These are phyloP conservation scores for Austroboletus festivus DNA, from an alignment of 768 basidiomycete genomes.

Conservation along the genomic window DNA sequence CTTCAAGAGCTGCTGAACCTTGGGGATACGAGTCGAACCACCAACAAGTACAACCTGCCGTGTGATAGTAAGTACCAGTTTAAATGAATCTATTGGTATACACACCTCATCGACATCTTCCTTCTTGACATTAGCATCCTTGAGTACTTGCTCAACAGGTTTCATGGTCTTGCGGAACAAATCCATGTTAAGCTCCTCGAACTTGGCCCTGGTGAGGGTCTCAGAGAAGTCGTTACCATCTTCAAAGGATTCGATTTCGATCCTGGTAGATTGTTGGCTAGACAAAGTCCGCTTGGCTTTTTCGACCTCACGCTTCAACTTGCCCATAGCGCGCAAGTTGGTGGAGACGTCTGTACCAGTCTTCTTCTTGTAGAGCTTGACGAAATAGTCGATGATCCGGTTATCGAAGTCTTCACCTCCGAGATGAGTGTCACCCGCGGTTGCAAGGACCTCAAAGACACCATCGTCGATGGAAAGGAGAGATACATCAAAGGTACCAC, in stretches of 20 bases:
- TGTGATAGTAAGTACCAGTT: no score
- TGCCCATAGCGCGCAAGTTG: slow-evolving; percentile 91
- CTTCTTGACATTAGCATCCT: slow-evolving; percentile 98
- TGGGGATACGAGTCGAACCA: slow-evolving; percentile 97
- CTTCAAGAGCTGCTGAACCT: slow-evolving; percentile 94
- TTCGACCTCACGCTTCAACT: slow-evolving; percentile 85
- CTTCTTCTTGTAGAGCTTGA: slow-evolving; percentile 89
- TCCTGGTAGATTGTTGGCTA: slow-evolving; percentile 83
- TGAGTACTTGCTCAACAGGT: slow-evolving; percentile 96
- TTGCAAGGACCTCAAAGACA: slow-evolving; percentile 83
- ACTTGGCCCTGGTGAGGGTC: slow-evolving; percentile 75
- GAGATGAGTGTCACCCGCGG: slow-evolving; percentile 90
- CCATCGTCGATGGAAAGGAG: slow-evolving; percentile 87
- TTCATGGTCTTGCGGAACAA: no score
- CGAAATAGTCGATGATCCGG: slow-evolving; percentile 85
- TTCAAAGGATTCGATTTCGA: slow-evolving; percentile 96
- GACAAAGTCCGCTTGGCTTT: slow-evolving; percentile 95
- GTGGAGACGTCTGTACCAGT: slow-evolving; percentile 96
- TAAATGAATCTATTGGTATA: no score
- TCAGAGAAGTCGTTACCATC: slow-evolving; percentile 92
- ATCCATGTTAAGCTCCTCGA: slow-evolving; percentile 82
- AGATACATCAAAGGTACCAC: no score
- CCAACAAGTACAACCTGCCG: slow-evolving; percentile 98
- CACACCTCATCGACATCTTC: slow-evolving; percentile 89
- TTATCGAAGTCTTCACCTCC: slow-evolving; percentile 97